Evolutionary conservation across 1,284 basidiomycete genomes (phyloP).

Genomic region (Leccinum laetum): DNA sequence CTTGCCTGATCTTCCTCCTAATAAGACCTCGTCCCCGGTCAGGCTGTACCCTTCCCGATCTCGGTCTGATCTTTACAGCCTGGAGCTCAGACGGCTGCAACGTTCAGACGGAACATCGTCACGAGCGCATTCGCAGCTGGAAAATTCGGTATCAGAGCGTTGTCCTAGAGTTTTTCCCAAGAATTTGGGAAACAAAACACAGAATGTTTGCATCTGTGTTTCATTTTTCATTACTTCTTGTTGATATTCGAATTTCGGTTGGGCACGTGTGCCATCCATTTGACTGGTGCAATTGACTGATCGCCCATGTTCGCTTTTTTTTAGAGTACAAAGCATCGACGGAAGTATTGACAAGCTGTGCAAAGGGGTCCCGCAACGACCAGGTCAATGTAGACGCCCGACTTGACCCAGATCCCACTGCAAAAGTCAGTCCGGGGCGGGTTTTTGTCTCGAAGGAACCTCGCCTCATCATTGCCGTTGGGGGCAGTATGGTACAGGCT

Average conservation of each 20-base stretch:
- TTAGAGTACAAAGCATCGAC: constrained; percentile 48
- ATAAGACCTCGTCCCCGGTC: neutral
- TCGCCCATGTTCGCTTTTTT: neutral
- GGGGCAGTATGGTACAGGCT: constrained; percentile 30
- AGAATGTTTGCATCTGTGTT: constrained; percentile 52
- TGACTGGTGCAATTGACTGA: neutral
- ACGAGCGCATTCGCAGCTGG: constrained; percentile 45
- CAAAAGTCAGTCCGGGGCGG: constrained; percentile 36
- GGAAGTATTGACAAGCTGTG: constrained; percentile 58
- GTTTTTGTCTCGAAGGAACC: neutral
- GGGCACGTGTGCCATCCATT: constrained; percentile 51
- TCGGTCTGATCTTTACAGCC: constrained; percentile 66
- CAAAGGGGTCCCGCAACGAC: constrained; percentile 28
- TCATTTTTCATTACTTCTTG: neutral
- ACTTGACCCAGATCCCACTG: constrained; percentile 66
- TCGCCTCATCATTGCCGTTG: constrained; percentile 22
- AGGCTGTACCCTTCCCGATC: constrained; percentile 66
- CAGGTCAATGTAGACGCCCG: constrained; percentile 40
- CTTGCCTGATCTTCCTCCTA: too few relatives aligned
- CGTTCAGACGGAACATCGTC: constrained; percentile 53
- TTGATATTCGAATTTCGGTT: constrained; percentile 21
- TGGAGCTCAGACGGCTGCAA: constrained; percentile 60
- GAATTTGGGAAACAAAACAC: constrained; percentile 78
- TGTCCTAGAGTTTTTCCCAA: constrained; percentile 76
- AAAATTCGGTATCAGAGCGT: constrained; percentile 59